Base-by-base conservation (phyloP, 768 basidiomycete genomes). In the Suillus decipiens region DNA sequence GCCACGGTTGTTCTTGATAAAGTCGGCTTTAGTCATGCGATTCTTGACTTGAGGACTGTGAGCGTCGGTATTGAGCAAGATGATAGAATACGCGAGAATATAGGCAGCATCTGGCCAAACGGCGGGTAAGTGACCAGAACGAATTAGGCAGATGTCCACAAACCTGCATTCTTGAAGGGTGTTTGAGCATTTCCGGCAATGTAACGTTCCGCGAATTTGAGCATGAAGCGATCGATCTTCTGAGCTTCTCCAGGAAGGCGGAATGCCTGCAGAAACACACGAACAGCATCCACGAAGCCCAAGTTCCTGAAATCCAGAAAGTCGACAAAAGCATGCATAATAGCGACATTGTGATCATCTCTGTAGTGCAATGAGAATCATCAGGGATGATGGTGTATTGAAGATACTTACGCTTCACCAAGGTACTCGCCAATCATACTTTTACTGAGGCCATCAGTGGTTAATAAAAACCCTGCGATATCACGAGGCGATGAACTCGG, bases 151-250 rank as follows among this genome's bases (percentile, higher is more conserved):
- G 28, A 57, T 36, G 24, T 36, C 6, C 37, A 78, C 89, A 61
- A 65, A 93, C 93, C 96, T 70, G 97, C 97, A 76, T 98, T 99
- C 58, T 93, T 91, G 71, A 99, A 99, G 2, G 86, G 83, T 1
- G 91, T 92, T 68, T 89, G 85, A 0, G 87, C 77, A 74, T 99
- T 98, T 61, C 89, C 89, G 14, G 89, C 92, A 65, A 98, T 95
- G 74, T 95, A 99, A 41, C 95, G 86, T 74, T 99, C 96, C 10
- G 97, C 96, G 71, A 98, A 99, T 76, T 99, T 99, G 61, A 99
- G 86, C 94, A 99, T 96, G 78, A 87, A 99, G 10, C 97, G 89
- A 82, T 99, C 97, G 68, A 99, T 99, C 78, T 99, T 99, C 76
- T 99, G 97, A 0, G 95, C 82, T 77, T 99, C 97, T 50, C 97